Conservation (phyloP, 192 early-diverging fungal species). For the Oehlia diaphana region DNA sequence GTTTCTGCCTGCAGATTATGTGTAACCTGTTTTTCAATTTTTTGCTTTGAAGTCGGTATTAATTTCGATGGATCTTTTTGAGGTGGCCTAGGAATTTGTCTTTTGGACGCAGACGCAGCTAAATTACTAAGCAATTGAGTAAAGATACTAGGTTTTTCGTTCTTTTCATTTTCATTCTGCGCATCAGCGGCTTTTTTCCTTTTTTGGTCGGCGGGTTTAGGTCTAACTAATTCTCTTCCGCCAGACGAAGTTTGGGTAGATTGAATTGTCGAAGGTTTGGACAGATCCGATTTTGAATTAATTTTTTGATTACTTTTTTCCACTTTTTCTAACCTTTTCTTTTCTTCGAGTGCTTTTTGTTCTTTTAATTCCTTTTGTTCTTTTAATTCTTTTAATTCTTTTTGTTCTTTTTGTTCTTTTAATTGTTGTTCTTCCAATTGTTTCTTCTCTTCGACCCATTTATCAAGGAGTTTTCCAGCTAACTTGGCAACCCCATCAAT, state of each 20-base stretch:
- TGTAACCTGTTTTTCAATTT: not conserved
- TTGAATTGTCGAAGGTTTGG: not conserved
- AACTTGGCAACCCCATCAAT: not conserved
- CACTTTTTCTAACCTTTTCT: not conserved
- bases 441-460: constrained; percentile 11
- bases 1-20: not conserved
- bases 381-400: not conserved
- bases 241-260: not conserved
- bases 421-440: not conserved
- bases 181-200: not conserved
- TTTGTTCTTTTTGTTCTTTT: not conserved
- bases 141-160: not conserved
- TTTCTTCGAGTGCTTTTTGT: not conserved
- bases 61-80: not conserved
- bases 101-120: not conserved
- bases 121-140: not conserved
- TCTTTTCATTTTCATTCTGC: not conserved
- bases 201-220: not conserved
- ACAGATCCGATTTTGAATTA: not conserved
- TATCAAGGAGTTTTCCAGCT: not conserved
- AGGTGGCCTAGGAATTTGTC: not conserved
- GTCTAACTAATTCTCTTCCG: not conserved
- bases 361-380: no score
- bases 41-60: not conserved
- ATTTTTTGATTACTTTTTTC: not conserved